phyloP scores from a whole-genome alignment of 495 filamentous ascomycete genomes.

The Ascobolus immersus region DNA sequence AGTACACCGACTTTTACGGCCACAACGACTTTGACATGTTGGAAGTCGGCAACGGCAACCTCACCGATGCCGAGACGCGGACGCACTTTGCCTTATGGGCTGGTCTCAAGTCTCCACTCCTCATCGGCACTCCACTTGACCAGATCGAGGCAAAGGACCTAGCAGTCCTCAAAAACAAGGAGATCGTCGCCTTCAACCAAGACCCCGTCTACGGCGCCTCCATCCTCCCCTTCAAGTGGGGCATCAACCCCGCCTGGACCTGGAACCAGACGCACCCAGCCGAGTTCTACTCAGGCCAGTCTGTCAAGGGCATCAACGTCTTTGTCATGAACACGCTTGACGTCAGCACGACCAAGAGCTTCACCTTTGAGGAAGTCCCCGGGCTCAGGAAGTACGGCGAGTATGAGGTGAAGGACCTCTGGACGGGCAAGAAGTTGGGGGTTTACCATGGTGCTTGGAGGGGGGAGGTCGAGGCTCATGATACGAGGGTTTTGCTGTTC shows the following conservation, averaged over 20 bases:
- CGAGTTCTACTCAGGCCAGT: slow-evolving; percentile 34
- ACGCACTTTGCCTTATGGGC: slow-evolving; percentile 32
- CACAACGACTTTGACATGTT: slow-evolving; percentile 41
- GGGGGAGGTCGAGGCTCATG: slow-evolving; percentile 8
- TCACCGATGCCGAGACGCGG: slow-evolving; percentile 23
- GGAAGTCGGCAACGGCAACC: slow-evolving; percentile 36
- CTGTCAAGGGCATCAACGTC: slow-evolving; percentile 12
- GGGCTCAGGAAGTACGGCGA: slow-evolving; percentile 3
- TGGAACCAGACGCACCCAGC: slow-evolving; percentile 33
- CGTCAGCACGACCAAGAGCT: slow-evolving; percentile 7
- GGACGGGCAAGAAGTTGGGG: slow-evolving; percentile 7
- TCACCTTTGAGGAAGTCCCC: slow-evolving; percentile 5
- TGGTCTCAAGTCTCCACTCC: slow-evolving; percentile 29
- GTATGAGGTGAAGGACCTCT: slow-evolving; percentile 8
- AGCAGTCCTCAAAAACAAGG: slow-evolving; percentile 30
- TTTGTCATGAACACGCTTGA: slow-evolving; percentile 10
- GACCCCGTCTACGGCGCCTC: slow-evolving; percentile 27
- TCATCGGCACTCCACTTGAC: slow-evolving; percentile 32
- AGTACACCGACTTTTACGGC: slow-evolving; percentile 15
- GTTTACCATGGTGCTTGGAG: slow-evolving; percentile 5
- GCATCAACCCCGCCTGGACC: slow-evolving; percentile 33
- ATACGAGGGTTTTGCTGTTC: slow-evolving; percentile 7
- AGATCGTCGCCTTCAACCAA: slow-evolving; percentile 36
- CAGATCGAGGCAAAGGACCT: slow-evolving; percentile 21
- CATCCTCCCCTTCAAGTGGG: slow-evolving; percentile 40